Evolutionary conservation across 345 rosid genomes (phyloP).

Genomic region (Schrenkiella parvula): DNA sequence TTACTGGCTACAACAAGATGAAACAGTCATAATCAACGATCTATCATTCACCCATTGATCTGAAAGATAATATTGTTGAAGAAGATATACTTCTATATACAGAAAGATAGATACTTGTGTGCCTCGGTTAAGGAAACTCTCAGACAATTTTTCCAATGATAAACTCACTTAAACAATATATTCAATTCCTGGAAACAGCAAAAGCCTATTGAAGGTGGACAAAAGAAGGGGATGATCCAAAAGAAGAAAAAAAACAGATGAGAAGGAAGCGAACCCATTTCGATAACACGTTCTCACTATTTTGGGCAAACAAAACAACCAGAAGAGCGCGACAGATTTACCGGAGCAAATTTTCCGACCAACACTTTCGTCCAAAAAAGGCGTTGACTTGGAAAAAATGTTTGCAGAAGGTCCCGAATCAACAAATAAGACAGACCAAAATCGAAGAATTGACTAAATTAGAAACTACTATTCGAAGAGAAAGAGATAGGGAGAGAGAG

Average conservation of each 20-base stretch:
- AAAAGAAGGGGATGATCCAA: neutral
- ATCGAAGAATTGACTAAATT: neutral
- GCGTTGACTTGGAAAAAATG: neutral
- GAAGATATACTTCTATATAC: neutral
- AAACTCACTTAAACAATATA: neutral
- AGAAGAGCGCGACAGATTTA: neutral
- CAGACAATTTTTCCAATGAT: neutral
- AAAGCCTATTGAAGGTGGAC: neutral
- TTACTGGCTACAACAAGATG: slow-evolving; percentile 1
- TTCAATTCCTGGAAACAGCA: neutral
- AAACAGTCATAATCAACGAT: neutral
- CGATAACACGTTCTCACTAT: no score
- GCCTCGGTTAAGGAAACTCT: neutral
- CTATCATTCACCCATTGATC: neutral
- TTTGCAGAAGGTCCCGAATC: neutral
- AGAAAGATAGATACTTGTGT: neutral
- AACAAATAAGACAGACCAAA: neutral
- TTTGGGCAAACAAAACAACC: neutral
- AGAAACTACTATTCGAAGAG: neutral
- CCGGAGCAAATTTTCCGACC: neutral
- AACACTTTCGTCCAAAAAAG: neutral
- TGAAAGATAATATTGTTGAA: neutral
- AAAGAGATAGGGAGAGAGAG: neutral
- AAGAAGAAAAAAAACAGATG: neutral
- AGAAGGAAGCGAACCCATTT: no score